phyloP scores from a whole-genome alignment of 352 stramenopile genomes.

The Globisporangium abappressorium region DNA sequence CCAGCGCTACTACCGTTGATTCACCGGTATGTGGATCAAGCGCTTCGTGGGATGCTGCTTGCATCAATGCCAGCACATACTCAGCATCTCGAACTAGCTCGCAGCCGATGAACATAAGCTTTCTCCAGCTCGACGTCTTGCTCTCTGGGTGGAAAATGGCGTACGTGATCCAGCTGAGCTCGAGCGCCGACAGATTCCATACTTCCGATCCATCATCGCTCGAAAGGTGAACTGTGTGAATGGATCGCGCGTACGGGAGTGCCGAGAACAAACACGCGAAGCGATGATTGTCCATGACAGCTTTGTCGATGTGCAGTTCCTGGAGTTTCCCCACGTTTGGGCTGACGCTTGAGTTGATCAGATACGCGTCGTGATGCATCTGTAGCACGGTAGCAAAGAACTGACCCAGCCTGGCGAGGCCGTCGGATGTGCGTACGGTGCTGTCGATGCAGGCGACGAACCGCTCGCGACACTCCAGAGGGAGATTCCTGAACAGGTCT shows the following conservation, averaged over 20 bases:
- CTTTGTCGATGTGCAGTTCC: background rate
- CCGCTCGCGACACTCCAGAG: background rate
- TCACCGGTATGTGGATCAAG: background rate
- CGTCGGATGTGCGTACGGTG: background rate
- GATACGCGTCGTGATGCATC: background rate
- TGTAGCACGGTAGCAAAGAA: background rate
- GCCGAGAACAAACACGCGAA: slow-evolving; percentile 7
- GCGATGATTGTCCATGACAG: background rate
- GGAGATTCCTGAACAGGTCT: background rate
- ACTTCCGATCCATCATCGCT: background rate
- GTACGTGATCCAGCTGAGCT: slow-evolving; percentile 7
- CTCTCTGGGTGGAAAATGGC: background rate
- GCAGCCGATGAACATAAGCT: slow-evolving; percentile 2
- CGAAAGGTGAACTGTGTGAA: background rate
- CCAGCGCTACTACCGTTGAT: background rate
- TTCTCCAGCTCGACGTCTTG: slow-evolving; percentile 8
- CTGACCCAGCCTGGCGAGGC: background rate
- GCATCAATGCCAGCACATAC: background rate
- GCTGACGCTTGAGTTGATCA: background rate
- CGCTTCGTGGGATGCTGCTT: background rate
- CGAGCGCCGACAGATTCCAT: slow-evolving; percentile 2
- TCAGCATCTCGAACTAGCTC: background rate
- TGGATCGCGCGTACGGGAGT: background rate
- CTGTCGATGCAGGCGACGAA: background rate
- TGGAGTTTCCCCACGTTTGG: background rate